Evolutionary conservation across 129 eudicot genomes (phyloP).

Genomic region (Ambrosia artemisiifolia): DNA sequence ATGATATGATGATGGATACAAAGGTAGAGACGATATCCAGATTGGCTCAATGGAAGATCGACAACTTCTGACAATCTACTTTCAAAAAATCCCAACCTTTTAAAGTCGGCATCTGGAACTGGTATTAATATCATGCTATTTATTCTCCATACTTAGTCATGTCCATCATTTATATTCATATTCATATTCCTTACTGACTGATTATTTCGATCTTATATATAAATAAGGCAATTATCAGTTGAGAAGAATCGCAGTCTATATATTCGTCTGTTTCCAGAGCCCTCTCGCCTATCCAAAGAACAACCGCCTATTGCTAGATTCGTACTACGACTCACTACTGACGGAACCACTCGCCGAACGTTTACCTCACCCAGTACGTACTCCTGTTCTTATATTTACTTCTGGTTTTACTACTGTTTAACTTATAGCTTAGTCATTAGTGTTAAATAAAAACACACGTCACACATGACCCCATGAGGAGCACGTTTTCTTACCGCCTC

Average conservation of each 20-base stretch:
- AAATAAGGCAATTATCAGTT: slow-evolving; percentile 60
- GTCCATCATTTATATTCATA: no score
- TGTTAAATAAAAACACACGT: no score
- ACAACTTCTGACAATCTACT: slow-evolving; percentile 54
- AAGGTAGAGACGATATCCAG: slow-evolving; percentile 96
- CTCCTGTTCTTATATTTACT: neutral
- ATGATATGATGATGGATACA: slow-evolving; percentile 61
- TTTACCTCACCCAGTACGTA: slow-evolving; percentile 58
- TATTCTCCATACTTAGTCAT: no score
- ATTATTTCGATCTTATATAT: no score
- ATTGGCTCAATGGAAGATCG: slow-evolving; percentile 90
- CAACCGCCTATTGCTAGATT: slow-evolving; percentile 88
- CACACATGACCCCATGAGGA: no score
- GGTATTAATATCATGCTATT: no score
- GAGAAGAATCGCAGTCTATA: slow-evolving; percentile 68
- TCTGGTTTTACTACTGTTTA: no score
- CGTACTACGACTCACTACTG: slow-evolving; percentile 47
- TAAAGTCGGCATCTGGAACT: slow-evolving; percentile 79
- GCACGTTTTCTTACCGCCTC: no score
- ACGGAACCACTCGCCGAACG: slow-evolving; percentile 53
- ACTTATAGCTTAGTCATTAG: no score
- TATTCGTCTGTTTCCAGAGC: slow-evolving; percentile 73
- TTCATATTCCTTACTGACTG: no score
- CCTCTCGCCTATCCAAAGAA: slow-evolving; percentile 58
- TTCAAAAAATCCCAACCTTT: slow-evolving; percentile 75